Evolutionary conservation across 495 filamentous ascomycete genomes (phyloP), one percentile per base, ranked within the genome.

Genomic region (Penicillium steckii): DNA sequence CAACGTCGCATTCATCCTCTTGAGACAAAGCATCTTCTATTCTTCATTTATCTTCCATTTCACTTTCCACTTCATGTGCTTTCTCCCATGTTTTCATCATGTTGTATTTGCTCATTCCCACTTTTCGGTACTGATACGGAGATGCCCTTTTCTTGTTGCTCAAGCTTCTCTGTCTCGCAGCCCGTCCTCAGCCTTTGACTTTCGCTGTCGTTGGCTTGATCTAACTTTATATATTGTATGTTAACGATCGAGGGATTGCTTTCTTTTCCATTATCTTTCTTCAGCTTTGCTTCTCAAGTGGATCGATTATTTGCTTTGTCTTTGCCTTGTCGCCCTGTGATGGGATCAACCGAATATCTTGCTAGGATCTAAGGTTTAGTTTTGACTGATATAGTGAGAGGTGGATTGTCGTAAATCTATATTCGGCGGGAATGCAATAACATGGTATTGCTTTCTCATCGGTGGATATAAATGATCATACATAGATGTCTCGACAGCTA

Each of bases 61-160:
- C 22, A 26, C 17, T 48, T 48, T 35, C 33, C 32, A 30, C 47
- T 52, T 32, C 41, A 23, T 23, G 47, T 27, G 44, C 23, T 46
- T 27, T 44, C 38, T 32, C 19, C 10, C 35, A 37, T 50, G 24
- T 33, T 30, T 40, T 19, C 38, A 21, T 23, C 9, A 8, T 35
- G 10, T 24, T 61, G 59, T 62, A 59, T 52, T 59, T 59, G 55
- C 55, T 44, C 41, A 57, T 52, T 52, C 35, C 43, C 44, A 55
- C 40, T 53, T n/a, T 56, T 45, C 29, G 49, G 55, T 54, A 53
- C 46, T 37, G 10, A 13, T 15, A 7, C 8, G 22, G 29, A 33
- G 57, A 55, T 57, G 57, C 52, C 58, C 35, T 38, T 53, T 50
- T 41, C 21, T 19, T 41, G 18, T 21, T 37, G 33, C 33, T n/a